Base-by-base conservation (phyloP, 305 asterid genomes). In the Fraxinus greggii region DNA sequence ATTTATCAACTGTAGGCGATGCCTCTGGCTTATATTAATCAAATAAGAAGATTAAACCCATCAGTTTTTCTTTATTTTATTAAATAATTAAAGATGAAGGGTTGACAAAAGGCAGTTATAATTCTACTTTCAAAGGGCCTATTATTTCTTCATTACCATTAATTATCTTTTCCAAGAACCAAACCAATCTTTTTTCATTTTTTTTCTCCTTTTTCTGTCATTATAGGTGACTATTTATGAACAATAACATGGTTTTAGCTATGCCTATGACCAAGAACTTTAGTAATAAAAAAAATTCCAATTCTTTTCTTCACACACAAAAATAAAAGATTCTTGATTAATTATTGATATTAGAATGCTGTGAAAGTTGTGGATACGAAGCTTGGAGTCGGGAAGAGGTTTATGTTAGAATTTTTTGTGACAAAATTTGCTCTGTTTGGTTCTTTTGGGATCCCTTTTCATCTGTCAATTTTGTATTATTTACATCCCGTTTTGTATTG, bases 371-470 rank as follows among this genome's bases (percentile, higher is more conserved):
- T 61, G 88, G 88, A 78, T 84, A 85, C 86, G 89, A 90, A 86
- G 87, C 88, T 86, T 75, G 63, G 74, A 80, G 78, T 79, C 19
- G 35, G 77, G 82, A 81, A 79, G 84, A 69, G 69, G 77, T 23
- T 87, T 78, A 54, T 76, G 88, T 77, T 80, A 42, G 84, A 80
- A 75, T 82, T 82, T 19, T 63, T 72, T 86, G 91, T 85, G 89
- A 88, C 89, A 84, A 78, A 83, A 80, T 79, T 86, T 88, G 78
- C 51, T 65, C 32, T 24, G 7, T 79, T 88, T 89, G 91, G 83
- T 84, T 88, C 89, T 91, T 88, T 86, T 86, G 81, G 86, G 88
- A 88, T 82, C 85, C 78, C 65, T 26, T 63, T 65, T 24, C 5
- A 24, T 65, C 73, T 7, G 73, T 26, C 19, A 65, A 10, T 65